phyloP scores from a whole-genome alignment of 805 yeast genomes.

The Wickerhamiella alocasiicola region DNA sequence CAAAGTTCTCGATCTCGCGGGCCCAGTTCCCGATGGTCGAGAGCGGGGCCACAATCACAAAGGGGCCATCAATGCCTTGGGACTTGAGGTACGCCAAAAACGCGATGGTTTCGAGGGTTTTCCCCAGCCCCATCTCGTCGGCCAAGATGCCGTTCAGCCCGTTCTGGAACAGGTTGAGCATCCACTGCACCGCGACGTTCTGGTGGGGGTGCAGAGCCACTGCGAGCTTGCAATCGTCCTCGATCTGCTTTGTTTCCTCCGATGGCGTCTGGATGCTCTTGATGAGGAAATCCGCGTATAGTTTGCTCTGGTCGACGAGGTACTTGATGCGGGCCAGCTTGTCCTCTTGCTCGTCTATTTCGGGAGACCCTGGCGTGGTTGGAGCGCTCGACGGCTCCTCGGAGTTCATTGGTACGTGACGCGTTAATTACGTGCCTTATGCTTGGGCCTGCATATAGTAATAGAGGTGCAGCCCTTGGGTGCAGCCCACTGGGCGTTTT shows the following conservation, averaged over 20 bases:
- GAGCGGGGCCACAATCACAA: conserved; percentile 86
- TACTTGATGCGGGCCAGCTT: conserved; percentile 40
- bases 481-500: no score
- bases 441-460: no score
- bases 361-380: background rate
- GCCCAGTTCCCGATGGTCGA: conserved; percentile 84
- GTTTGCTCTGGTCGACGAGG: conserved; percentile 75
- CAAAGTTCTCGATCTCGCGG: conserved; percentile 54
- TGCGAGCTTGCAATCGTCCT: conserved; percentile 46
- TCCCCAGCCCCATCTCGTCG: conserved; percentile 97
- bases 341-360: background rate
- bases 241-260: conserved; percentile 14
- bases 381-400: background rate
- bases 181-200: conserved; percentile 83
- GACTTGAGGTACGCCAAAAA: conserved; percentile 64
- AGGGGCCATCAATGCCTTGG: conserved; percentile 71
- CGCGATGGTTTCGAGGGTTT: conserved; percentile 80
- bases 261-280: conserved; percentile 41
- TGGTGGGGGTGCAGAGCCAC: conserved; percentile 72
- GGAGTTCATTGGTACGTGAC: background rate
- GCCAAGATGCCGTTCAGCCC: conserved; percentile 93
- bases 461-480: no score
- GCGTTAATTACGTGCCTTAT: no score
- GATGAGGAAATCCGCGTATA: conserved; percentile 76
- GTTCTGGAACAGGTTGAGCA: conserved; percentile 75